Evolutionary conservation across 1,284 basidiomycete genomes (phyloP).

Genomic region (Austroboletus novae-zelandiae): DNA sequence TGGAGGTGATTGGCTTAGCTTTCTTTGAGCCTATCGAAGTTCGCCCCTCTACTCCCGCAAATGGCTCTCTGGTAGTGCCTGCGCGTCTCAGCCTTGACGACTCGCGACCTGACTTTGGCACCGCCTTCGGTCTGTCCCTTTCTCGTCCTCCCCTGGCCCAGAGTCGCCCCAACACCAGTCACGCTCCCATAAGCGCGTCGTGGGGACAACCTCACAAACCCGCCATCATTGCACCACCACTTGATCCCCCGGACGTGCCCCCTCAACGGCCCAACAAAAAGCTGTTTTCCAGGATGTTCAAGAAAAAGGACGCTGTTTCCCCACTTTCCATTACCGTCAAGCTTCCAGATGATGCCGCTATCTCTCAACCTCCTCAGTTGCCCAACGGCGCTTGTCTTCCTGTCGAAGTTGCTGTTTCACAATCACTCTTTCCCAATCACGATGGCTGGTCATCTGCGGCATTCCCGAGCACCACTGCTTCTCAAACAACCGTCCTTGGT

Average conservation of each 20-base stretch:
- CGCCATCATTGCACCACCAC: slow-evolving; percentile 21
- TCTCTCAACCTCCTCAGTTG: slow-evolving; percentile 20
- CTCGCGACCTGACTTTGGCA: slow-evolving; percentile 21
- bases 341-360: slow-evolving; percentile 3
- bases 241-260: slow-evolving; percentile 23
- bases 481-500: slow-evolving; percentile 62
- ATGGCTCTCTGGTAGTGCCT: slow-evolving; percentile 3
- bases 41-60: slow-evolving; percentile 39
- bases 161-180: slow-evolving; percentile 4
- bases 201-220: slow-evolving; percentile 7
- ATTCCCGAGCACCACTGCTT: slow-evolving; percentile 18
- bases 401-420: slow-evolving; percentile 11
- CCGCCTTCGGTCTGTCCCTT: not conserved
- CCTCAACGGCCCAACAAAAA: slow-evolving; percentile 47
- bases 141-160: slow-evolving; percentile 13
- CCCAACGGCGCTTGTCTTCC: slow-evolving; percentile 3
- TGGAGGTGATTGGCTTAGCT: slow-evolving; percentile 81
- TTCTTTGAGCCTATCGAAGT: slow-evolving; percentile 83
- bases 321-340: slow-evolving; percentile 14
- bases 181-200: not conserved
- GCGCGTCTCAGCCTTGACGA: slow-evolving; percentile 29
- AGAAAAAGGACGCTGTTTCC: slow-evolving; percentile 45
- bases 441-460: slow-evolving; percentile 20
- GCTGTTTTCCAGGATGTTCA: slow-evolving; percentile 75
- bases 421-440: slow-evolving; percentile 7